Conservation (phyloP, 1,284 basidiomycete genomes). For the Phlebopus sp. region DNA sequence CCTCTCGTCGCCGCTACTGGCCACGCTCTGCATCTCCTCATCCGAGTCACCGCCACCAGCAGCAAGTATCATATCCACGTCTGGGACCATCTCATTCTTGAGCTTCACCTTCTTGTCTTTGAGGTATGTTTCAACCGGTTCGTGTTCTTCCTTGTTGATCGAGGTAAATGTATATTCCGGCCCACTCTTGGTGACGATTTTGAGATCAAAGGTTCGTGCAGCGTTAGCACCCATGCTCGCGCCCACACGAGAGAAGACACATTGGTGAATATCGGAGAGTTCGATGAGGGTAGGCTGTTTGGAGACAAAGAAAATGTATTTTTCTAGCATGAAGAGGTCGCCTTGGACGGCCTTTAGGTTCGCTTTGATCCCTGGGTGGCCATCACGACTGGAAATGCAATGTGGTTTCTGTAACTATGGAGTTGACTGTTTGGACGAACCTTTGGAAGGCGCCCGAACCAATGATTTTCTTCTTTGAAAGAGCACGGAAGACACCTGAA, state of each 20-base stretch:
- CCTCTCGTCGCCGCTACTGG: slow-evolving; percentile 65
- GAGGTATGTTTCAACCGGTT: slow-evolving; percentile 81
- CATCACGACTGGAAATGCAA: slow-evolving; percentile 52
- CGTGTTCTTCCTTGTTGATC: slow-evolving; percentile 95
- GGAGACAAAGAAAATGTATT: slow-evolving; percentile 97
- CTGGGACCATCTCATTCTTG: slow-evolving; percentile 95
- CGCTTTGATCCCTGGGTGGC: slow-evolving; percentile 87
- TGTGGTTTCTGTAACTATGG: slow-evolving; percentile 4
- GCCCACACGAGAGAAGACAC: slow-evolving; percentile 94
- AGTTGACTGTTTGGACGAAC: slow-evolving; percentile 37
- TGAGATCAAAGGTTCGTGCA: slow-evolving; percentile 93
- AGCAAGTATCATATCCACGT: slow-evolving; percentile 73
- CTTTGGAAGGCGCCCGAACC: slow-evolving; percentile 83
- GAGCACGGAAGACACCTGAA: slow-evolving; percentile 89
- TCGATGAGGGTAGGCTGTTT: slow-evolving; percentile 94
- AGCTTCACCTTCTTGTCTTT: slow-evolving; percentile 89
- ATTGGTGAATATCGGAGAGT: slow-evolving; percentile 87
- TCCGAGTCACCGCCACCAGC: slow-evolving; percentile 74
- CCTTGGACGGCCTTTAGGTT: slow-evolving; percentile 98
- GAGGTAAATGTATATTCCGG: slow-evolving; percentile 89
- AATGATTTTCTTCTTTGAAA: slow-evolving; percentile 90
- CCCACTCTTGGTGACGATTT: slow-evolving; percentile 80
- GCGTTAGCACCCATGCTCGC: slow-evolving; percentile 79
- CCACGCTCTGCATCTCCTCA: slow-evolving; percentile 81
- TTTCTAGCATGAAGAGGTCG: slow-evolving; percentile 97